Evolutionary conservation across 805 yeast genomes (phyloP), one percentile per base, ranked within the genome.

Genomic region (Myxozyma sirexii): DNA sequence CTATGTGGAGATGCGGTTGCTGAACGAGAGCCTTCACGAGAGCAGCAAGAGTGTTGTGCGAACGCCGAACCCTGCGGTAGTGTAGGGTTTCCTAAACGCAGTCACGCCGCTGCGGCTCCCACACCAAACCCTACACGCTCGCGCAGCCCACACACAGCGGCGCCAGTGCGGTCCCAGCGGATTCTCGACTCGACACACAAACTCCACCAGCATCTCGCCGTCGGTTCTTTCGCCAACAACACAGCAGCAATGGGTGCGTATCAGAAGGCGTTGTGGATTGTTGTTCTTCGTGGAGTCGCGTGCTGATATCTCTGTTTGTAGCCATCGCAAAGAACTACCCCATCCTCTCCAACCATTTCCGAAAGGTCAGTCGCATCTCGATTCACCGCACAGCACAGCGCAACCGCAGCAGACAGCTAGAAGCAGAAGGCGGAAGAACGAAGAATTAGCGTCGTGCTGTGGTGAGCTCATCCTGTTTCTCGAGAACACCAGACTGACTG

Each of bases 271-370:
- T n/a, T n/a, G n/a, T n/a, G n/a, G n/a, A n/a, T n/a, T n/a, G n/a
- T n/a, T n/a, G n/a, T n/a, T n/a, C n/a, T n/a, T n/a, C n/a, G n/a
- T n/a, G n/a, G n/a, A n/a, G n/a, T n/a, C n/a, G 47, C 15, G 8
- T 26, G 12, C 7, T 55, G 23, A 55, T 48, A 29, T 23, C 29
- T 3, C 26, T 44, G 4, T 4, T 33, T 46, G 12, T 80, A 92
- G 99, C 98, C 82, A 91, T 94, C 86, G 82, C 94, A 75, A 93
- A 94, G 92, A 93, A 93, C 85, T 86, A 91, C 84, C 97, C 98
- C 85, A 84, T 93, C 84, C 88, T 90, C 86, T 90, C 90, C 88
- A 93, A 93, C 88, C 99, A 94, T 86, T 93, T 93, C 96, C 88
- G 97, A 86, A 93, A 93, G 65, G 65, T 62, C 39, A 24, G 62